Base-by-base conservation (phyloP, 176 grass and related monocot genomes). In the Triticum urartu region DNA sequence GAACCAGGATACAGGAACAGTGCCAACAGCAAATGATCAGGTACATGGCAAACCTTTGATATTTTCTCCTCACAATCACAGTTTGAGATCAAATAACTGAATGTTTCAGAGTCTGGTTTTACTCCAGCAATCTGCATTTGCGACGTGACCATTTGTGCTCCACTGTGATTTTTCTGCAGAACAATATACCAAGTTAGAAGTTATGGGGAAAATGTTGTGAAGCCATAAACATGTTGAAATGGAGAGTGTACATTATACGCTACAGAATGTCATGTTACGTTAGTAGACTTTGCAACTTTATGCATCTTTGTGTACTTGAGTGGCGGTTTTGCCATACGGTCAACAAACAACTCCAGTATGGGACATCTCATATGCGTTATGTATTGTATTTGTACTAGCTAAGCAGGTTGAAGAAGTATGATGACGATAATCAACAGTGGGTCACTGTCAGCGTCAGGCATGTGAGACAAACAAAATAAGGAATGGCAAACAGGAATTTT, bases 31-130 rank as follows among this genome's bases (percentile, higher is more conserved):
- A 79, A 79, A 68, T 11, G 47, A 79, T 84, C 25, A 79, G 59
- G 59, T 75, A 80, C n/a, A 22, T 83, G 48, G 39, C 86, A 73
- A 88, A 98, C 96, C 96, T 95, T 92, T 83, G 81, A 87, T 79
- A 98, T 91, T 78, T 91, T 87, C 63, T 94, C 85, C 82, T 94
- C 90, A 64, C 82, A 86, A 71, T 98, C 90, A 77, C 91, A 95
- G 82, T 95, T 95, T 64, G 33, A 61, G 69, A 98, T 94, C 90
- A 98, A 89, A 85, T 98, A 98, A 84, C 91, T 92, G 79, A 86
- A 95, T 85, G 96, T 98, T 76, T 92, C 93, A 60, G 89, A 86
- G 92, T 98, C 90, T 74, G 93, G 93, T 89, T 98, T 92, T 75
- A 98, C 77, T 92, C 89, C 86, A 70, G 84, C 86, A 89, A 86